Conservation (phyloP, 2,329 filamentous ascomycete species). For the Phaeosphaeria sp. region DNA sequence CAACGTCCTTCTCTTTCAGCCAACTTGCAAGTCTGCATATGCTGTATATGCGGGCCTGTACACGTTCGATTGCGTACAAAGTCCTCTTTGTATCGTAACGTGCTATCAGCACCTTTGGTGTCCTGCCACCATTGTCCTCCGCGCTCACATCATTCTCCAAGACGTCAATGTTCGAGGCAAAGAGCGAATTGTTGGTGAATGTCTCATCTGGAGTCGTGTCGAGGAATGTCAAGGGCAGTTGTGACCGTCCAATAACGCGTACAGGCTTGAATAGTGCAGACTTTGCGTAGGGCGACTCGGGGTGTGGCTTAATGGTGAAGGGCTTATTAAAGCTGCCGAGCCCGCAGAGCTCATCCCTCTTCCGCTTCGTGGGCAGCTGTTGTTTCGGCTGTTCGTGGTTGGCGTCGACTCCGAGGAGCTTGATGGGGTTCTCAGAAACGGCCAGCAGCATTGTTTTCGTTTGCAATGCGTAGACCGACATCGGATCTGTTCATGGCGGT, state of each 20-base stretch:
- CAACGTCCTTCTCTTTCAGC: conserved; percentile 66
- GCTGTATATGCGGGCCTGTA: conserved; percentile 67
- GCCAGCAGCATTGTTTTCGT: conserved; percentile 40
- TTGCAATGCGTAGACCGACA: conserved; percentile 38
- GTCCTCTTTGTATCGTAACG: conserved; percentile 63
- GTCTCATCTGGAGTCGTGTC: conserved; percentile 34
- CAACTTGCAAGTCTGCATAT: conserved; percentile 73
- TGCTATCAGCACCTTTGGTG: conserved; percentile 43
- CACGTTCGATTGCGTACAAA: conserved; percentile 80
- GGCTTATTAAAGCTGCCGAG: conserved; percentile 35
- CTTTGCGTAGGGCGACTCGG: conserved; percentile 35
- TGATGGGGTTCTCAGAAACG: conserved; percentile 22
- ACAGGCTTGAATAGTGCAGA: conserved; percentile 43
- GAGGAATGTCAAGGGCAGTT: conserved; percentile 48
- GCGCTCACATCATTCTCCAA: conserved; percentile 31
- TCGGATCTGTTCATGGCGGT: conserved; percentile 35
- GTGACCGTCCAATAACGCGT: conserved; percentile 43
- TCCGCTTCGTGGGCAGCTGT: conserved; percentile 39
- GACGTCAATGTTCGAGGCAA: conserved; percentile 41
- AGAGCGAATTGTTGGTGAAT: conserved; percentile 39
- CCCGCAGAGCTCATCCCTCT: conserved; percentile 37
- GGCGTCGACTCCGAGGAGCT: conserved; percentile 30
- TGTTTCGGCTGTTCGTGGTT: conserved; percentile 34
- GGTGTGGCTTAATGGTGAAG: conserved; percentile 42
- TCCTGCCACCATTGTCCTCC: conserved; percentile 7